Percentiles rank a stretch among this genome's conserved stretches.
Conservation (phyloP, 2,329 filamentous ascomycete species). For the Aspergillus costaricaensis region DNA sequence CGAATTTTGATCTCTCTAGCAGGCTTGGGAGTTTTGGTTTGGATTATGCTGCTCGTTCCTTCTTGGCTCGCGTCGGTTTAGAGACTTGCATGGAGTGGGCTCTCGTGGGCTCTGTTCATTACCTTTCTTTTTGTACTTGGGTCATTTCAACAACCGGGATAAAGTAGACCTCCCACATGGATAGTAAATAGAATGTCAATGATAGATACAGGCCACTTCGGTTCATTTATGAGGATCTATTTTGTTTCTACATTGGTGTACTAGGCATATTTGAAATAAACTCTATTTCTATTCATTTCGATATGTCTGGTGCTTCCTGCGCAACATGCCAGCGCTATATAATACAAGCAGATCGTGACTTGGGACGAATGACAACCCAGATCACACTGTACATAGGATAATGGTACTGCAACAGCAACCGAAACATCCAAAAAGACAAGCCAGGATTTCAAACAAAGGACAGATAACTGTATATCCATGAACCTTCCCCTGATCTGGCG, state of each 20-base stretch:
- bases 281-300: background rate
- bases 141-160: background rate
- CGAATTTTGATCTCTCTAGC: background rate
- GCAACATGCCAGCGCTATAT: constrained; percentile 5
- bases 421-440: background rate
- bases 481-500: background rate
- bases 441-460: background rate
- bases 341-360: background rate
- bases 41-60: background rate
- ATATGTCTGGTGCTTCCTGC: background rate
- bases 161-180: background rate
- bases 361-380: background rate
- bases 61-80: background rate
- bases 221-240: background rate
- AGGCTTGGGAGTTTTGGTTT: background rate
- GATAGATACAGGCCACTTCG: background rate
- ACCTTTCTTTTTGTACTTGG: background rate
- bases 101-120: too few species aligned
- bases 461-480: background rate
- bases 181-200: background rate
- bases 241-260: too few species aligned
- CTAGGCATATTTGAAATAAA: background rate
- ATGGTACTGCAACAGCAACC: background rate
- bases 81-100: background rate
- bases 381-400: background rate